A percentile compares a stretch with the other conserved stretches of the same genome.
phyloP scores from a whole-genome alignment of 1,284 basidiomycete species.

The Chondrostereum purpureum region DNA sequence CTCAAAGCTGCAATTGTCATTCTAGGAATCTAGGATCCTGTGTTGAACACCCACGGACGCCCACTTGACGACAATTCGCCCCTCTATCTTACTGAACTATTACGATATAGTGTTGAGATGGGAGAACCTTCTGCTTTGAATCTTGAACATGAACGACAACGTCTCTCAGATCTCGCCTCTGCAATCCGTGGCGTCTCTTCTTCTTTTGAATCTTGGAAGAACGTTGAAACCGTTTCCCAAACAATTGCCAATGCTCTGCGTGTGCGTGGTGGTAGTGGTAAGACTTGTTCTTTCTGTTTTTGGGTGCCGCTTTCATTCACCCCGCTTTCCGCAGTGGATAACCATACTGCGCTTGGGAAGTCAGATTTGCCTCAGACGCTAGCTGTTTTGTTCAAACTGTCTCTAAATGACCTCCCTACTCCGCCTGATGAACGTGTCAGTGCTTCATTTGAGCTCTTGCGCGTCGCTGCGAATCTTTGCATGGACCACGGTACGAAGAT shows the following conservation, averaged over 20 bases:
- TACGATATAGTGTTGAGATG: too few relatives aligned
- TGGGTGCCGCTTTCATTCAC: conserved; percentile 14
- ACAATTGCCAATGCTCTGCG: conserved; percentile 58
- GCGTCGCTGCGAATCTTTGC: conserved; percentile 73
- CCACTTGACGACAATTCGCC: too few relatives aligned
- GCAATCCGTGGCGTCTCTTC: conserved; percentile 27
- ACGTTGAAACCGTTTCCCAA: conserved; percentile 45
- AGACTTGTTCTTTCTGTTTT: conserved; percentile 14
- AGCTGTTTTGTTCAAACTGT: conserved; percentile 47
- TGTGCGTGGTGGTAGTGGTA: conserved; percentile 42
- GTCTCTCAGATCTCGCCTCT: conserved; percentile 26
- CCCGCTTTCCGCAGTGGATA: conserved; percentile 52
- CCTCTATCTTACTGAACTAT: too few relatives aligned
- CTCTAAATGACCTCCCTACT: conserved; percentile 35
- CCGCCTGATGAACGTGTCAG: conserved; percentile 37
- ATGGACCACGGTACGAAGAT: conserved; percentile 61
- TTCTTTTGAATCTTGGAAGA: conserved; percentile 40
- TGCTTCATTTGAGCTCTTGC: conserved; percentile 59
- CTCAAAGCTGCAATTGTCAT: too few relatives aligned
- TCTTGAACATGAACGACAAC: conserved; percentile 10
- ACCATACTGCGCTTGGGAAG: conserved; percentile 62
- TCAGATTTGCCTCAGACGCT: conserved; percentile 59
- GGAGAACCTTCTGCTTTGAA: too few relatives aligned
- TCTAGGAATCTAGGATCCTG: too few relatives aligned
- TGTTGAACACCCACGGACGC: too few relatives aligned